These are phyloP conservation scores for Brassica carinata DNA, from an alignment of 345 rosid species.

Conservation along the genomic window DNA sequence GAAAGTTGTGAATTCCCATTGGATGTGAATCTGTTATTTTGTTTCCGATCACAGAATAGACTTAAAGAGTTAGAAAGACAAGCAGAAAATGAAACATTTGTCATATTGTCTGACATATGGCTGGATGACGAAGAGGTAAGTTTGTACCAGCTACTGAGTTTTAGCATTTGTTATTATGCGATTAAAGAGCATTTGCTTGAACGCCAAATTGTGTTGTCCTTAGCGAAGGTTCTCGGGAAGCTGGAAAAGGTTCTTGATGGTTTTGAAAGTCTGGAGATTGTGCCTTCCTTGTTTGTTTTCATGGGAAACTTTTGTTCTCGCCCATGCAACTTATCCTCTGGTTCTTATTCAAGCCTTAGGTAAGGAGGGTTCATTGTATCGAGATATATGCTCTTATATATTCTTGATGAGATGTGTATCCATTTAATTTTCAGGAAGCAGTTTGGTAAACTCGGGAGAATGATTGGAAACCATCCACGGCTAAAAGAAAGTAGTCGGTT, in stretches of 20 bases:
- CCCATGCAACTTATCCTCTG: slow-evolving; percentile 80
- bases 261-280: slow-evolving; percentile 73
- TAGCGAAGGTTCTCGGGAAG: slow-evolving; percentile 79
- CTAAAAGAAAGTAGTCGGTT: slow-evolving; percentile 79
- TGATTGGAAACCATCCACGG: slow-evolving; percentile 74
- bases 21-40: slow-evolving; percentile 37
- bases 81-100: slow-evolving; percentile 82
- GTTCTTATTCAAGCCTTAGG: slow-evolving; percentile 81
- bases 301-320: slow-evolving; percentile 91
- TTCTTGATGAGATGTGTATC: slow-evolving; percentile 8
- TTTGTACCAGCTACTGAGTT: not conserved
- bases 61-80: slow-evolving; percentile 63
- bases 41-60: slow-evolving; percentile 51
- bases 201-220: slow-evolving; percentile 43
- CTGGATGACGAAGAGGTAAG: slow-evolving; percentile 84
- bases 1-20: not conserved
- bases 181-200: slow-evolving; percentile 38
- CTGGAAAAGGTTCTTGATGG: slow-evolving; percentile 75
- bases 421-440: slow-evolving; percentile 49
- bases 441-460: slow-evolving; percentile 79
- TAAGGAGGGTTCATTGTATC: slow-evolving; percentile 35
- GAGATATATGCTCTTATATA: not conserved
- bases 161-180: slow-evolving; percentile 1
- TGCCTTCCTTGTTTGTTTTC: slow-evolving; percentile 92
- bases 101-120: slow-evolving; percentile 90